Base-by-base conservation (phyloP, 352 stramenopile species). In the Phytophthora ohioensis region DNA sequence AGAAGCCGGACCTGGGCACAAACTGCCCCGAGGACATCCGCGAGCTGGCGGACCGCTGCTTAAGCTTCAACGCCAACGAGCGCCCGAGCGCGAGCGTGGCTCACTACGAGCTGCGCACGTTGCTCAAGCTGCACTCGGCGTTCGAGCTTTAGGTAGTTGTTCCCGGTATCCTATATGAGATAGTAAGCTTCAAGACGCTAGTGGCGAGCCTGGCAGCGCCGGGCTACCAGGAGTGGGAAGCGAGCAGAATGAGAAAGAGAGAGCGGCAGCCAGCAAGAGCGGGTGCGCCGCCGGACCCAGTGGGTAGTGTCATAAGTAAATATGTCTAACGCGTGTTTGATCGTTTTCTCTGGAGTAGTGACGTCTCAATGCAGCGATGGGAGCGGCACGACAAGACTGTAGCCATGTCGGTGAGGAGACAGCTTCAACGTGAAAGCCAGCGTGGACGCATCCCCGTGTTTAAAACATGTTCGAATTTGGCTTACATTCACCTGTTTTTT, bases 31-130 rank as follows among this genome's bases (percentile, higher is more conserved):
- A 91, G 35, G 82, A 93, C 63, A 89, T 93, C 35, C 71, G 75
- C 15, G 84, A 91, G 47, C 75, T 93, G 3, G 79, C 78, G 0
- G 57, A 79, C 54, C 73, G 84, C 8, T 93, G 86, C 57, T 67
- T 93, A 32, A 92, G 84, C 65, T 93, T 83, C 59, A 75, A 92
- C 56, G 67, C 82, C 0, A 81, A 64, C 57, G 84, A 91, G 34
- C 84, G 86, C 0, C 86, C 86, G 55, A 91, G 79, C 46, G 86
- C 86, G 30, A 92, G 89, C 59, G 84, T 91, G 35, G 81, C 79
- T 11, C 84, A 93, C 69, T 93, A 93, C 60, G 84, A 92, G 63
- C 76, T 93, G 69, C 85, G 83, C 49, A 91, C 83, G 45, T 69
- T 93, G 54, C 75, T 91, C 43, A 92, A 90, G 66, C 46, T 88